These are phyloP conservation scores for Magnaporthiopsis rhizophila DNA, from an alignment of 2,329 filamentous ascomycete species.

Conservation along the genomic window DNA sequence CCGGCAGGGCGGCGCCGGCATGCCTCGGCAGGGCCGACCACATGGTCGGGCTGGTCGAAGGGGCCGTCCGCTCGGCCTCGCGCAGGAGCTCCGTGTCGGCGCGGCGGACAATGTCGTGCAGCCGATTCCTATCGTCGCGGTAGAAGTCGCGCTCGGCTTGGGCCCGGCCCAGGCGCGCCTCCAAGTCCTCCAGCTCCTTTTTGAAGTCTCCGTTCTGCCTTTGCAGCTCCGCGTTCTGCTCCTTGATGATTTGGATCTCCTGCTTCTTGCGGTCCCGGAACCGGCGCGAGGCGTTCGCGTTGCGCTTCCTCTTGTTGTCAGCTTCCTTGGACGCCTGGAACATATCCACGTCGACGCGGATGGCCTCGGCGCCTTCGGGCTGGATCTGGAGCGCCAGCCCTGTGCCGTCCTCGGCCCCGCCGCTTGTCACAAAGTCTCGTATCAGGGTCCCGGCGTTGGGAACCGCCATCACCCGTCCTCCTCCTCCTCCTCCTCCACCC, in stretches of 20 bases:
- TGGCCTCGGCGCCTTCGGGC: constrained; percentile 31
- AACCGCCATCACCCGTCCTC: background rate
- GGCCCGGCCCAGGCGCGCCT: constrained; percentile 24
- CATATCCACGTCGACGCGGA: constrained; percentile 64
- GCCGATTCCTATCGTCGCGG: constrained; percentile 61
- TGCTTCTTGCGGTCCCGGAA: constrained; percentile 78
- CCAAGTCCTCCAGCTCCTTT: constrained; percentile 30
- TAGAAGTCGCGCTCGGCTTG: constrained; percentile 62
- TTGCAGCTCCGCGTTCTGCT: constrained; percentile 64
- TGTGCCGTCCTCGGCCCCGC: background rate
- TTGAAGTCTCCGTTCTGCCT: constrained; percentile 60
- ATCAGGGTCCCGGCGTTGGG: constrained; percentile 3
- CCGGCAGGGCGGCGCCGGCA: constrained; percentile 12
- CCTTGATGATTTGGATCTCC: constrained; percentile 34
- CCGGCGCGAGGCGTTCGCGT: constrained; percentile 76
- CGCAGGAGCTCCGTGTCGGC: constrained; percentile 48
- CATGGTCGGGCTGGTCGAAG: constrained; percentile 22
- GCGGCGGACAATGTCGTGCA: constrained; percentile 58
- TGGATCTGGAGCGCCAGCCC: constrained; percentile 19
- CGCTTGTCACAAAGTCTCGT: constrained; percentile 3
- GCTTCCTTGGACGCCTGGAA: constrained; percentile 75
- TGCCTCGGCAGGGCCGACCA: constrained; percentile 5
- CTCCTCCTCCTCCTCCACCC: background rate
- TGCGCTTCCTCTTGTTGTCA: constrained; percentile 77
- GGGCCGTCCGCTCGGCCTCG: constrained; percentile 44